These are phyloP conservation scores for Debaryomyces nepalensis DNA, from an alignment of 1,139 yeast genomes.

Conservation along the genomic window DNA sequence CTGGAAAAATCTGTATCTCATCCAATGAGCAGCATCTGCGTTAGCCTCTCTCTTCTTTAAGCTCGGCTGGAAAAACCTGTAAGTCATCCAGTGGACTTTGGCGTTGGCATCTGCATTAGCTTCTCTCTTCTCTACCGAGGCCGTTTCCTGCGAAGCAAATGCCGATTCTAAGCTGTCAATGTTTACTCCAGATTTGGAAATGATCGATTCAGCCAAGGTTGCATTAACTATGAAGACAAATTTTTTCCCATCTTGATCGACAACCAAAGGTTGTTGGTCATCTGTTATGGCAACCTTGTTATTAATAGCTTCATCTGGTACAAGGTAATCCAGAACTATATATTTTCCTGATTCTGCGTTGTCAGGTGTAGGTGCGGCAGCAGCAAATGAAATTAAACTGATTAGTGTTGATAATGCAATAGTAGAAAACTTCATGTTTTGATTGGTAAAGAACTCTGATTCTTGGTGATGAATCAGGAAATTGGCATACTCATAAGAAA, in stretches of 20 bases:
- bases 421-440: constrained; percentile 17
- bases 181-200: constrained; percentile 11
- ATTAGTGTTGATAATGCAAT: constrained; percentile 15
- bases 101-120: constrained; percentile 23
- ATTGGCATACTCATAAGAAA: not conserved
- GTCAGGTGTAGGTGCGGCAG: constrained; percentile 16
- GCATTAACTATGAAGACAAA: constrained; percentile 24
- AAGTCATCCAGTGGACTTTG: constrained; percentile 22
- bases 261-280: constrained; percentile 23
- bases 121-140: constrained; percentile 14
- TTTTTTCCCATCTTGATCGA: constrained; percentile 22
- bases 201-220: constrained; percentile 22
- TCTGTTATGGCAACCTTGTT: constrained; percentile 18
- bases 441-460: not conserved
- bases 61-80: constrained; percentile 22
- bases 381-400: constrained; percentile 15
- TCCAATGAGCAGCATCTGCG: constrained; percentile 20
- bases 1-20: constrained; percentile 17
- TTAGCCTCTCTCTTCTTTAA: constrained; percentile 20
- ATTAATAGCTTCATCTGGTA: constrained; percentile 25
- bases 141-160: constrained; percentile 11
- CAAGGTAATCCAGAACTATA: constrained; percentile 13
- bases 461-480: constrained; percentile 6
- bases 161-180: constrained; percentile 13
- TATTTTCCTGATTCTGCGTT: constrained; percentile 10